Conservation (phyloP, 2,329 filamentous ascomycete species). For the Ophiognomonia clavigignenti-juglandacearum region DNA sequence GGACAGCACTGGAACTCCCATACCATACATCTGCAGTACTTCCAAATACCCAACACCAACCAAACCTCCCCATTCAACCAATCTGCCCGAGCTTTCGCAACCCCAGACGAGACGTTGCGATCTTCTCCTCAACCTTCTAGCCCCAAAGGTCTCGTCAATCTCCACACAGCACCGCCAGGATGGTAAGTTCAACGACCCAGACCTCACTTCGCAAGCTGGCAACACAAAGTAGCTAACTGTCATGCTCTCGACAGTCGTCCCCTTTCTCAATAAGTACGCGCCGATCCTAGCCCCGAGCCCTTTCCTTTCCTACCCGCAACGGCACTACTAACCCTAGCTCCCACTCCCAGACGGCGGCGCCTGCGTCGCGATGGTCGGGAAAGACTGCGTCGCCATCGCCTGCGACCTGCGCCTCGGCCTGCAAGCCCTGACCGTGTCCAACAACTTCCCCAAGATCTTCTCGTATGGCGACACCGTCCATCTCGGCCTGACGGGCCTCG, state of each 20-base stretch:
- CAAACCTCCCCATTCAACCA: constrained; percentile 3
- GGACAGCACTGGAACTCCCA: neutral
- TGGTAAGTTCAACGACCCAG: constrained; percentile 25
- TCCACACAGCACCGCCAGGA: constrained; percentile 17
- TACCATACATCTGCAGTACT: neutral
- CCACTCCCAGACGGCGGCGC: constrained; percentile 70
- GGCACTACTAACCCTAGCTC: constrained; percentile 19
- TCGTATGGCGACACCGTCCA: constrained; percentile 85
- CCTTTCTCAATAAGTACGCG: constrained; percentile 86
- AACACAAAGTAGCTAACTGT: constrained; percentile 27
- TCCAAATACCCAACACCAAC: neutral
- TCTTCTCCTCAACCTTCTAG: neutral
- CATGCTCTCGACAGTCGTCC: constrained; percentile 56
- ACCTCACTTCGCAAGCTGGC: neutral
- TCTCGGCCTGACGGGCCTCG: constrained; percentile 91
- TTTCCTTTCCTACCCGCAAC: neutral
- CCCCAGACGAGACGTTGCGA: neutral
- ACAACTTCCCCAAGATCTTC: constrained; percentile 99
- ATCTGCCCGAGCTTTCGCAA: neutral
- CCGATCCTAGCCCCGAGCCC: neutral
- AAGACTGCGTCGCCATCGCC: constrained; percentile 98
- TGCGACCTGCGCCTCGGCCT: constrained; percentile 97
- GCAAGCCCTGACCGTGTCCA: constrained; percentile 93
- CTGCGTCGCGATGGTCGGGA: constrained; percentile 98
- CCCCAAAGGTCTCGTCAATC: neutral